Evolutionary conservation across 2,329 filamentous ascomycete genomes (phyloP), one percentile per base, ranked within the genome.

Genomic region (Sporothrix variecibatus): DNA sequence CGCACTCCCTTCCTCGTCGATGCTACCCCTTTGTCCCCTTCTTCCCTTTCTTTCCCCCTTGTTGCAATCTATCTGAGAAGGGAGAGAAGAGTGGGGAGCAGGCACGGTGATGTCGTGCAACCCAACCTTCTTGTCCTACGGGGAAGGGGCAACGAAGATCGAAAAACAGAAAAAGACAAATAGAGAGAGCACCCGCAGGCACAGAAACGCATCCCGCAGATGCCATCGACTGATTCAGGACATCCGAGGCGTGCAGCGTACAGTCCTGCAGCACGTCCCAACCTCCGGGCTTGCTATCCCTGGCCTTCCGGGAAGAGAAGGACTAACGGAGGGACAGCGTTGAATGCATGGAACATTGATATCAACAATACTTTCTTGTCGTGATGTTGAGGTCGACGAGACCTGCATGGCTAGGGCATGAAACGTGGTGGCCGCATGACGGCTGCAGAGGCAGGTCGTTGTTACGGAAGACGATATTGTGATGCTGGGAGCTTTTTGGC

Each of bases 181-280:
- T 8, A 20, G 34, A 23, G 17, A 31, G 26, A 23, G 31, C 28
- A 38, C 6, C 20, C 28, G 58, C 56, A 62, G 15, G 56, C 56
- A 58, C 53, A 58, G 5, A 20, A 15, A 9, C 26, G n/a, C 23
- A 58, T 4, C 40, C 12, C 15, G 43, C 67, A 53, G 67, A 38
- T 40, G 23, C 64, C 64, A 68, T 69, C 31, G 67, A 53, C 67
- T 69, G 28, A 38, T 69, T 26, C 46, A 53, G 67, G 67, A 53
- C 28, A 69, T 34, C 46, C 67, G 67, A 69, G 28, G 40, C 67
- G 46, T 53, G 46, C 43, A 69, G 17, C 7, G 51, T 53, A 28
- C 43, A 69, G 17, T 15, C 20, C 26, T 26, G 62, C 38, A 28
- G 40, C 40, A 49, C 15, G 15, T 20, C 15, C 43, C 43, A 49